Conservation (phyloP, 345 rosid genomes). For the Gossypium herbaceum region DNA sequence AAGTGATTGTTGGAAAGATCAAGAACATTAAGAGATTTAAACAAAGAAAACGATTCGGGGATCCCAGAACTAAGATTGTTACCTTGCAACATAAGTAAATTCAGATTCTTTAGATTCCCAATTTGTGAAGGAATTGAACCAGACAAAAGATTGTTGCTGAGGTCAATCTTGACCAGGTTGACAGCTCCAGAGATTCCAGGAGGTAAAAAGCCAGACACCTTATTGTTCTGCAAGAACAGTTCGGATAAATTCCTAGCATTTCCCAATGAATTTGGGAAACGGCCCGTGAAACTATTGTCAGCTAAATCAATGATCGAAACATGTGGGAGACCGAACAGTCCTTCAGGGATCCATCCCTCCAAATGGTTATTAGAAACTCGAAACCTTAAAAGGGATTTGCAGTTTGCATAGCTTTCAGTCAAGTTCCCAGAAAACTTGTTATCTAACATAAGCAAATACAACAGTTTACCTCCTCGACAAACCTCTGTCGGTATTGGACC, state of each 20-base stretch:
- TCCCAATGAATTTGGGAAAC: constrained; percentile 48
- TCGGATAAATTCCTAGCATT: constrained; percentile 78
- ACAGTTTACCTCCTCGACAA: constrained; percentile 72
- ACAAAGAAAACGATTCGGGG: constrained; percentile 57
- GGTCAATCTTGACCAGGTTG: constrained; percentile 85
- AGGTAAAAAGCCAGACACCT: constrained; percentile 66
- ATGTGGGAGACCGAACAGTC: constrained; percentile 67
- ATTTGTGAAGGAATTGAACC: constrained; percentile 81
- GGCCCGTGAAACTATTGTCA: constrained; percentile 63
- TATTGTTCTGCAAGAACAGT: constrained; percentile 70
- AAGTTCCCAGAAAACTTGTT: constrained; percentile 66
- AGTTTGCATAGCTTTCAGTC: constrained; percentile 55
- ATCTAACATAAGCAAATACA: constrained; percentile 68
- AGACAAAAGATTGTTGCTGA: constrained; percentile 64
- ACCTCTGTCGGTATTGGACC: constrained; percentile 68
- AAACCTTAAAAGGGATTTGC: constrained; percentile 67
- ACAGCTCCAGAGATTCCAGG: constrained; percentile 58
- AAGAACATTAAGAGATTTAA: constrained; percentile 84
- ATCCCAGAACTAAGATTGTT: constrained; percentile 65
- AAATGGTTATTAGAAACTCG: constrained; percentile 68
- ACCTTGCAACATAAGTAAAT: constrained; percentile 65
- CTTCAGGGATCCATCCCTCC: constrained; percentile 59
- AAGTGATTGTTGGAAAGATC: constrained; percentile 74
- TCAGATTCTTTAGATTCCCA: constrained; percentile 66
- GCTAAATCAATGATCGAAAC: constrained; percentile 81